Conservation (phyloP, 1,284 basidiomycete genomes). For the Farysia itapuensis region DNA sequence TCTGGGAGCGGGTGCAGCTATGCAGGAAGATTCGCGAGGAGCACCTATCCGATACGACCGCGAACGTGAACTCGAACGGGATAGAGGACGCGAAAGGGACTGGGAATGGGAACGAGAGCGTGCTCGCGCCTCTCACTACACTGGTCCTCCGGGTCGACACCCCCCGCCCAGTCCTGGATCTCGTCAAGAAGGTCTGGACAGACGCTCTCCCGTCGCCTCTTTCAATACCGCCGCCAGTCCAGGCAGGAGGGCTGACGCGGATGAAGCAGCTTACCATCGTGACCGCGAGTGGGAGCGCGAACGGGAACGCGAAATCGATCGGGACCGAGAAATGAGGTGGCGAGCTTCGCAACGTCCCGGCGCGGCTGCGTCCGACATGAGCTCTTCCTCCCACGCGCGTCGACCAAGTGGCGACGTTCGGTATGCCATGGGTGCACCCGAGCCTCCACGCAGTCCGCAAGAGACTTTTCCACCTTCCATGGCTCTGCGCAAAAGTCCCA, state of each 20-base stretch:
- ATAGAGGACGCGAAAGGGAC: conserved; percentile 19
- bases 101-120: conserved; percentile 14
- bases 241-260: conserved; percentile 36
- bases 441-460: conserved; percentile 18
- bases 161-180: conserved; percentile 11
- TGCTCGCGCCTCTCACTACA: conserved; percentile 8
- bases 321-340: conserved; percentile 24
- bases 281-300: conserved; percentile 39
- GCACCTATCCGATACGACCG: conserved; percentile 24
- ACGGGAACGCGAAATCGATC: conserved; percentile 28
- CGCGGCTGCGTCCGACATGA: conserved; percentile 18
- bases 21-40: conserved; percentile 7
- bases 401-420: conserved; percentile 24
- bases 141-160: conserved; percentile 14
- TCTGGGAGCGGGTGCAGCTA: conserved; percentile 20
- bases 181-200: background rate
- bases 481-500: conserved; percentile 21
- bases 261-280: conserved; percentile 27
- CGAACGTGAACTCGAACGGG: background rate
- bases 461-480: conserved; percentile 15
- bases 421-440: conserved; percentile 6
- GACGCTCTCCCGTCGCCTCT: conserved; percentile 18
- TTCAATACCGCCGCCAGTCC: conserved; percentile 14
- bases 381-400: conserved; percentile 9
- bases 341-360: conserved; percentile 23